Percentiles rank a stretch among this genome's conserved stretches.
Evolutionary conservation across 805 yeast genomes (phyloP).

Genomic region (Ogataea zsoltii): DNA sequence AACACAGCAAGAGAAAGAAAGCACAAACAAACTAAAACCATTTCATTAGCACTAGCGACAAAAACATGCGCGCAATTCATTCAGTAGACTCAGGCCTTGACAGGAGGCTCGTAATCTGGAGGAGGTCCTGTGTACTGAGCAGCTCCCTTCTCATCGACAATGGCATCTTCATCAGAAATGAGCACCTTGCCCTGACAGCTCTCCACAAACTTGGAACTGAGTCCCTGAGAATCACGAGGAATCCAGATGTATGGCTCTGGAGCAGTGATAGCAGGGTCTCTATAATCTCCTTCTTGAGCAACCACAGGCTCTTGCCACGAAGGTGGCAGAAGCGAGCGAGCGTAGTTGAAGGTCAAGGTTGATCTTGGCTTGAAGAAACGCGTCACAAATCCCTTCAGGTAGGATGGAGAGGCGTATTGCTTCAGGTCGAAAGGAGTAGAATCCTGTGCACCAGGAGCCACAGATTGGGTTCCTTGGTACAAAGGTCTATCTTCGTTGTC

Average conservation of each 20-base stretch:
- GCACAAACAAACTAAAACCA: slow-evolving; percentile 25
- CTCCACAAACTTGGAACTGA: slow-evolving; percentile 58
- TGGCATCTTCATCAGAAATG: slow-evolving; percentile 59
- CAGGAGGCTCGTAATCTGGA: slow-evolving; percentile 61
- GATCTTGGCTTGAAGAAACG: slow-evolving; percentile 47
- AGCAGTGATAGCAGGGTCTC: slow-evolving; percentile 58
- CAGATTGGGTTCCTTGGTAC: slow-evolving; percentile 8
- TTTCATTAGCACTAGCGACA: slow-evolving; percentile 1
- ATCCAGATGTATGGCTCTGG: slow-evolving; percentile 70
- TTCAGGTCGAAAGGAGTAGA: slow-evolving; percentile 7
- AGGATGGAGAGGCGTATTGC: slow-evolving; percentile 11
- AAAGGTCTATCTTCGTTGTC: slow-evolving; percentile 31
- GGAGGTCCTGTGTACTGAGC: slow-evolving; percentile 61
- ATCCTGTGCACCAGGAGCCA: slow-evolving; percentile 6
- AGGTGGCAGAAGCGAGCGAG: slow-evolving; percentile 44
- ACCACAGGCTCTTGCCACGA: slow-evolving; percentile 23
- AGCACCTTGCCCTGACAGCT: slow-evolving; percentile 56
- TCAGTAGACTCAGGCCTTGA: slow-evolving; percentile 26
- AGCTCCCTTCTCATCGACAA: slow-evolving; percentile 57
- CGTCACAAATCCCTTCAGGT: slow-evolving; percentile 15
- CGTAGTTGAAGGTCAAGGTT: slow-evolving; percentile 40
- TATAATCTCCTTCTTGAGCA: slow-evolving; percentile 33
- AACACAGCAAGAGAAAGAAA: slow-evolving; percentile 20
- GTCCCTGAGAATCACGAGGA: slow-evolving; percentile 66
- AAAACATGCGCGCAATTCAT: neutral